Conservation (phyloP, 2,329 filamentous ascomycete genomes). For the Epichloe festucae region DNA sequence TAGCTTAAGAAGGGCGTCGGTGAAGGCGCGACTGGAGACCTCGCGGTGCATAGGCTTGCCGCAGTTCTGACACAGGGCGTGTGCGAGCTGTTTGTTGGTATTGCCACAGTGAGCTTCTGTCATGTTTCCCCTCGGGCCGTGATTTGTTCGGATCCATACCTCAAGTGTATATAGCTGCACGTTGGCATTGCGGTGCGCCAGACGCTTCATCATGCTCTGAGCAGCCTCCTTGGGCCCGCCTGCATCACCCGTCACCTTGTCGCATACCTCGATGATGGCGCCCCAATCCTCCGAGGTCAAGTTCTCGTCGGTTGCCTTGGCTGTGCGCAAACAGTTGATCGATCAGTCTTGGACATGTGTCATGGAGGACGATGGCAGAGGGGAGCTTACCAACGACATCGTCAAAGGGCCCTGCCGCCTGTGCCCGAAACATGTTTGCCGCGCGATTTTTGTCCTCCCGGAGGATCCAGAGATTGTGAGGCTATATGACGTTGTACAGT, state of each 20-base stretch:
- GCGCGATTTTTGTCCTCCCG: not conserved
- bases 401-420: slow-evolving; percentile 44
- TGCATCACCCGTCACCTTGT: slow-evolving; percentile 40
- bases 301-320: slow-evolving; percentile 90
- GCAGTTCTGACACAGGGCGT: slow-evolving; percentile 86
- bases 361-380: not conserved
- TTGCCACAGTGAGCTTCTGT: not conserved
- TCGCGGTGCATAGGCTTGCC: slow-evolving; percentile 78
- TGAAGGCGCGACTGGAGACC: slow-evolving; percentile 82
- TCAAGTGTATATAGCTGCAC: slow-evolving; percentile 92
- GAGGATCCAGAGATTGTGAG: no score
- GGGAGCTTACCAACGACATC: slow-evolving; percentile 41
- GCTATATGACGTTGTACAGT: slow-evolving; percentile 6
- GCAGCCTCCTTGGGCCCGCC: slow-evolving; percentile 70
- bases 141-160: slow-evolving; percentile 28
- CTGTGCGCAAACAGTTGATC: slow-evolving; percentile 18
- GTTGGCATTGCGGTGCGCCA: slow-evolving; percentile 89
- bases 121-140: not conserved
- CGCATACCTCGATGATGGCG: slow-evolving; percentile 51
- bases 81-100: slow-evolving; percentile 49
- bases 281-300: slow-evolving; percentile 70
- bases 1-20: slow-evolving; percentile 80
- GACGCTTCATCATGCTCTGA: slow-evolving; percentile 78
- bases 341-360: not conserved
- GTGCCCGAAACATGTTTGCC: slow-evolving; percentile 44